These are phyloP conservation scores for Vickermania ingenoplastis DNA, from an alignment of 208 protist genomes.

Conservation along the genomic window DNA sequence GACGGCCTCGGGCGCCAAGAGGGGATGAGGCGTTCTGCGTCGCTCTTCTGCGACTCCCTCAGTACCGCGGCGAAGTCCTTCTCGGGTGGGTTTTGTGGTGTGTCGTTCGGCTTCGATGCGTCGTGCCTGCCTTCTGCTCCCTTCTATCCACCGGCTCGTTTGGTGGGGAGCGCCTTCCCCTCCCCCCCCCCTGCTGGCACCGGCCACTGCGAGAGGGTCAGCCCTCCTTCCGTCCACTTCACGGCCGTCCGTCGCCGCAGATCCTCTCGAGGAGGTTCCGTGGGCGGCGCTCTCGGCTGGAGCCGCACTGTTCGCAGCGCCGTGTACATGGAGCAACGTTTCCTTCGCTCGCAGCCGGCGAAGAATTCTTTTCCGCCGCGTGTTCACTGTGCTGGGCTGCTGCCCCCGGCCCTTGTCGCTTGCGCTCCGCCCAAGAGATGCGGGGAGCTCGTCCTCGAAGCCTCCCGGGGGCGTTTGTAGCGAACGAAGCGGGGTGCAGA, in stretches of 20 bases:
- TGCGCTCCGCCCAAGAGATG: constrained; percentile 27
- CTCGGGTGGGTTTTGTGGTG: neutral
- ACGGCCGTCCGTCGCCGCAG: no score
- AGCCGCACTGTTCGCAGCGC: neutral
- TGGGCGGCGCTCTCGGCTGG: no score
- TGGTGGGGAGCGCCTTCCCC: neutral
- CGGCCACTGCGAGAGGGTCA: no score
- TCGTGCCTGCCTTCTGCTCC: no score
- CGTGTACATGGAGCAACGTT: neutral
- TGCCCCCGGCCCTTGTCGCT: constrained; percentile 22
- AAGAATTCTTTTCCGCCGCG: constrained; percentile 4
- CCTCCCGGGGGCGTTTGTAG: constrained; percentile 44
- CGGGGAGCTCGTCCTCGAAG: constrained; percentile 39
- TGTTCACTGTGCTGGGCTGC: constrained; percentile 37
- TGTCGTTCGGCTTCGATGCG: neutral
- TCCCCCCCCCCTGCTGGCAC: neutral
- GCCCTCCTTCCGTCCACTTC: no score
- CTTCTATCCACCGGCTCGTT: no score
- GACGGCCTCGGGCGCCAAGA: constrained; percentile 7
- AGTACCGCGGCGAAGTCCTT: neutral
- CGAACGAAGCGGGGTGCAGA: constrained; percentile 3
- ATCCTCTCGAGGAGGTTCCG: no score
- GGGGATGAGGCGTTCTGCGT: no score
- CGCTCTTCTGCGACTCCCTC: constrained; percentile 12
- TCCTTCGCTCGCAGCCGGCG: neutral